These are phyloP conservation scores for Diaporthe aspalathi DNA, from an alignment of 2,329 filamentous ascomycete species.

Conservation along the genomic window DNA sequence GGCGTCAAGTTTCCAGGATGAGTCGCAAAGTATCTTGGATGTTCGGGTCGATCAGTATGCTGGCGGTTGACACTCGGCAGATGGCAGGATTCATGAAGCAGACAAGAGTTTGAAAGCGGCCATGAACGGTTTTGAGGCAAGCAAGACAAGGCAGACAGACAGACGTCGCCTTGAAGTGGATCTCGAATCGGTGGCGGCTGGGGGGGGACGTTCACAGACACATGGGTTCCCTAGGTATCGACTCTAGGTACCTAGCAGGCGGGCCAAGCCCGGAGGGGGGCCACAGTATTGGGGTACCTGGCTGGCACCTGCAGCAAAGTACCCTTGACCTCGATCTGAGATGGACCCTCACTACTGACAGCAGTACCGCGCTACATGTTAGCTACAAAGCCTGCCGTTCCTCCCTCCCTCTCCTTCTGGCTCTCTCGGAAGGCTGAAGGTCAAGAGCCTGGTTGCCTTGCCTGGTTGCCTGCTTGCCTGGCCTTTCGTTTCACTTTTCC, in stretches of 20 bases:
- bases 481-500: not conserved
- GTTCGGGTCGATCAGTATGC: not conserved
- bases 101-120: slow-evolving; percentile 20
- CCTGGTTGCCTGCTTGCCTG: too few species aligned
- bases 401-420: too few species aligned
- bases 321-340: not conserved
- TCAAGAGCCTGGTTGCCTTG: too few species aligned
- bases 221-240: slow-evolving; percentile 25
- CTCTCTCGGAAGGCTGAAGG: not conserved
- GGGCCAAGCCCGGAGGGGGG: not conserved
- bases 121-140: slow-evolving; percentile 8
- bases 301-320: slow-evolving; percentile 17
- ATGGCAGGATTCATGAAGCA: not conserved
- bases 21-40: not conserved
- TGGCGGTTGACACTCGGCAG: not conserved
- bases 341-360: too few species aligned
- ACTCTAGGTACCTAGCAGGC: slow-evolving; percentile 6
- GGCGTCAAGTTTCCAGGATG: not conserved
- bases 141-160: not conserved
- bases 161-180: slow-evolving; percentile 11
- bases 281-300: not conserved
- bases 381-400: not conserved
- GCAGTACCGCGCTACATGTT: not conserved
- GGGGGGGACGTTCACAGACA: slow-evolving; percentile 6
- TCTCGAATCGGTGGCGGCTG: slow-evolving; percentile 25